A percentile compares a stretch with the other conserved stretches of the same genome.
Conservation (phyloP, 2,329 filamentous ascomycete species). For the Diaporthe velutina region DNA sequence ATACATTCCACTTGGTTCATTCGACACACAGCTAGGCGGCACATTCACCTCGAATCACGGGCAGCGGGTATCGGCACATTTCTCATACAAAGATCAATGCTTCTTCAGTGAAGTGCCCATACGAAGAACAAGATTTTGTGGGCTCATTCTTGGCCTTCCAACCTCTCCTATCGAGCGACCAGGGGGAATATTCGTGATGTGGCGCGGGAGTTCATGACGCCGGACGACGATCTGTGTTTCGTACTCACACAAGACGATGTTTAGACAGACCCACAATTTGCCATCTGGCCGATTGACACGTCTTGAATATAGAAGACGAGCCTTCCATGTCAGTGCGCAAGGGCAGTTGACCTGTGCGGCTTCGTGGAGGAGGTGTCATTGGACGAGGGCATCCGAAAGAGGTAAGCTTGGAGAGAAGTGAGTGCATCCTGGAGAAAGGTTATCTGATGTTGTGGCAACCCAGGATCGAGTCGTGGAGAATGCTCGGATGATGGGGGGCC, state of each 20-base stretch:
- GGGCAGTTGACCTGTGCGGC: no score
- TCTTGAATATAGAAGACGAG: background rate
- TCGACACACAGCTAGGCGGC: background rate
- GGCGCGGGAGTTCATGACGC: background rate
- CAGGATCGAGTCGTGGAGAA: background rate
- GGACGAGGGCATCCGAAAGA: background rate
- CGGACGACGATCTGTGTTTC: background rate
- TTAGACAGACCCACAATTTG: background rate
- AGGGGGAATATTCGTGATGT: background rate
- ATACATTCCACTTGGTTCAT: background rate
- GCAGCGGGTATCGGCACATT: background rate
- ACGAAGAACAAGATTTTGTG: background rate
- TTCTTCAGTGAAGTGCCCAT: background rate
- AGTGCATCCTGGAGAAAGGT: background rate
- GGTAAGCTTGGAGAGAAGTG: slow-evolving; percentile 2
- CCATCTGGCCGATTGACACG: background rate
- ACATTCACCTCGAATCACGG: background rate
- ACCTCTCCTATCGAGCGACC: background rate
- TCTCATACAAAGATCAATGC: background rate
- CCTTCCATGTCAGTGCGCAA: background rate
- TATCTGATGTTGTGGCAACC: background rate
- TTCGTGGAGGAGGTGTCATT: background rate
- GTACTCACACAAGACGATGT: background rate
- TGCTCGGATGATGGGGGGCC: slow-evolving; percentile 6
- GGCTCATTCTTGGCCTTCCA: no score